Percentiles rank a stretch among this genome's conserved stretches.
phyloP scores from a whole-genome alignment of 331 rosid genomes.

The Erythrophleum ivorense region DNA sequence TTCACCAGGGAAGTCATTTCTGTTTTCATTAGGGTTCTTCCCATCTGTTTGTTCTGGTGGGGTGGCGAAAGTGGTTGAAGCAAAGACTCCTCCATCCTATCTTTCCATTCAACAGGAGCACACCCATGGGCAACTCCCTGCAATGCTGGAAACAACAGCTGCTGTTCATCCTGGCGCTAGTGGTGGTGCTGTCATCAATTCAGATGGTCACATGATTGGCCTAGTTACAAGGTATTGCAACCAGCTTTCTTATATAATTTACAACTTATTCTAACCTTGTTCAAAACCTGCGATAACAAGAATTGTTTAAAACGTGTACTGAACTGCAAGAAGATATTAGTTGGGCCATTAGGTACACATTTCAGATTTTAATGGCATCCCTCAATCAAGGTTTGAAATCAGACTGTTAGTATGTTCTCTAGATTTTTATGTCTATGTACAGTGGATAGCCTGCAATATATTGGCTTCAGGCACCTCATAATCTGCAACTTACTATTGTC shows the following conservation, averaged over 20 bases:
- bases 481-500: slow-evolving; percentile 20
- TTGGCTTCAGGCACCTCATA: neutral
- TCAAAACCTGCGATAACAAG: neutral
- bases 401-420: neutral
- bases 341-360: slow-evolving; percentile 14
- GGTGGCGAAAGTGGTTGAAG: slow-evolving; percentile 82
- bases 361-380: slow-evolving; percentile 15
- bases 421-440: slow-evolving; percentile 14
- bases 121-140: slow-evolving; percentile 55
- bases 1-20: slow-evolving; percentile 18
- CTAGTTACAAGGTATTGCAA: slow-evolving; percentile 82
- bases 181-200: slow-evolving; percentile 92
- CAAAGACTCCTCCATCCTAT: slow-evolving; percentile 62
- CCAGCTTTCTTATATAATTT: slow-evolving; percentile 6
- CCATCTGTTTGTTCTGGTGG: slow-evolving; percentile 93
- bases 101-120: slow-evolving; percentile 51
- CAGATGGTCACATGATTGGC: slow-evolving; percentile 91
- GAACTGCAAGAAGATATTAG: slow-evolving; percentile 2
- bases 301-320: slow-evolving; percentile 3
- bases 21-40: slow-evolving; percentile 58
- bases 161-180: slow-evolving; percentile 98
- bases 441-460: slow-evolving; percentile 1
- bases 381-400: slow-evolving; percentile 22
- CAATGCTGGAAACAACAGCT: slow-evolving; percentile 95
- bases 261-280: slow-evolving; percentile 5